Evolutionary conservation across 495 filamentous ascomycete genomes (phyloP).

Genomic region (Lepidopterella palustris): DNA sequence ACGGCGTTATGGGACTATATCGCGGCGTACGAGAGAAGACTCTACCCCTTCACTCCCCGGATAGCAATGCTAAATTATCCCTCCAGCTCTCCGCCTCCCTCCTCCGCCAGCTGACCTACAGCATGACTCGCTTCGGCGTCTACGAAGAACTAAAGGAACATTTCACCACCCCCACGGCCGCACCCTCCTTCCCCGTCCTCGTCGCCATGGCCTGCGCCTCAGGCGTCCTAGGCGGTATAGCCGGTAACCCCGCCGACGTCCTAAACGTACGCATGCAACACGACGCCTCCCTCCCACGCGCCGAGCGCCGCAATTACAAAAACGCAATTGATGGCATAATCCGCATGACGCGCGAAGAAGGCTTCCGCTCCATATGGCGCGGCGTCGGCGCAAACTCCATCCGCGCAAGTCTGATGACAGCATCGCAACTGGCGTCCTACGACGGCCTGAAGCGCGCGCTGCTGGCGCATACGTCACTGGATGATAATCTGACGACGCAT

Average conservation of each 20-base stretch:
- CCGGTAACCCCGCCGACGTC: slow-evolving; percentile 91
- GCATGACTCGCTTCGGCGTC: slow-evolving; percentile 85
- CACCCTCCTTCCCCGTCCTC: slow-evolving; percentile 61
- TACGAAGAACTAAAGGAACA: slow-evolving; percentile 85
- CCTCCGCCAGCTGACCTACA: slow-evolving; percentile 83
- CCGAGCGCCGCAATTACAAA: slow-evolving; percentile 76
- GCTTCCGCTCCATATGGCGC: slow-evolving; percentile 64
- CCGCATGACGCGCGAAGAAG: slow-evolving; percentile 78
- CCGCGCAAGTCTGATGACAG: slow-evolving; percentile 89
- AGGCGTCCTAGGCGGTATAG: slow-evolving; percentile 81
- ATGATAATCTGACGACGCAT: slow-evolving; percentile 75
- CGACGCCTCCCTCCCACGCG: slow-evolving; percentile 70
- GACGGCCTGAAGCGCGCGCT: slow-evolving; percentile 83
- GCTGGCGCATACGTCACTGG: slow-evolving; percentile 58
- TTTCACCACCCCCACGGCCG: slow-evolving; percentile 46
- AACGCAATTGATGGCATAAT: slow-evolving; percentile 81
- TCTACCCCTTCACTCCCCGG: background rate
- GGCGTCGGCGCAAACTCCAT: slow-evolving; percentile 89
- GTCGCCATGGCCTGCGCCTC: slow-evolving; percentile 74
- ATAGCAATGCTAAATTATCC: slow-evolving; percentile 6
- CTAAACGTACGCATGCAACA: slow-evolving; percentile 98
- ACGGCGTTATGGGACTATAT: slow-evolving; percentile 72
- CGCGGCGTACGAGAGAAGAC: slow-evolving; percentile 52
- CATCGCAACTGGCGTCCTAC: slow-evolving; percentile 82
- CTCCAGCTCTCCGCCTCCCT: slow-evolving; percentile 78